Evolutionary conservation across 2,329 filamentous ascomycete species (phyloP), one percentile per base, ranked within the genome.

Genomic region (Thelonectria rubi): DNA sequence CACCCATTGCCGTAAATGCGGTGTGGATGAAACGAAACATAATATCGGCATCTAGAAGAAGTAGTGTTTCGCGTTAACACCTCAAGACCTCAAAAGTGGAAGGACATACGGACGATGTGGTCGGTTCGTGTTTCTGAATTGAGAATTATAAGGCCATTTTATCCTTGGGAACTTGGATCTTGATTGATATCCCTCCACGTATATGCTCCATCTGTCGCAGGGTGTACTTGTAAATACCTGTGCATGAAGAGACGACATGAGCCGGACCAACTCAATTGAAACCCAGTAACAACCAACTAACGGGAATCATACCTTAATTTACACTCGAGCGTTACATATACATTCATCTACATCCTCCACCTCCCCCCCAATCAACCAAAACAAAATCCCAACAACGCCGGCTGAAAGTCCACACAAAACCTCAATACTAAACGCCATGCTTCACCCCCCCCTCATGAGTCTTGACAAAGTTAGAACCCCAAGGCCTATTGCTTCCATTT

Each of bases 351-450:
- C 11, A 24, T 52, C 26, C 3, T n/a, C 43, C 21, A 17, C 17
- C 12, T 30, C 52, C 56, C 21, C 34, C 2, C 3, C 15, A 37
- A 37, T 15, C 14, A 7, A 18, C 42, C 34, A 55, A 53, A 48
- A 39, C 15, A 58, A 21, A 55, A 58, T 49, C 26, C 52, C 48
- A 51, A 54, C 34, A 64, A 56, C 59, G 54, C 67, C 62, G 43
- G 51, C 37, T 56, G 4, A 60, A 15, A 67, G 47, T 42, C 12
- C 50, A 26, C 26, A n/a, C 17, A 59, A 26, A 26, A 58, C 50
- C 39, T 30, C 43, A 55, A 50, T 42, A 32, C 30, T 30, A 17
- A 40, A 26, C 26, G 24, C 49, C 43, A 20, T 17, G 9, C 43
- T 53, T 58, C 30, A 14, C 18, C 20, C 24, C 20, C 37, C 40